phyloP scores from a whole-genome alignment of 2,329 filamentous ascomycete genomes.

The Hypoxylon rubiginosum region DNA sequence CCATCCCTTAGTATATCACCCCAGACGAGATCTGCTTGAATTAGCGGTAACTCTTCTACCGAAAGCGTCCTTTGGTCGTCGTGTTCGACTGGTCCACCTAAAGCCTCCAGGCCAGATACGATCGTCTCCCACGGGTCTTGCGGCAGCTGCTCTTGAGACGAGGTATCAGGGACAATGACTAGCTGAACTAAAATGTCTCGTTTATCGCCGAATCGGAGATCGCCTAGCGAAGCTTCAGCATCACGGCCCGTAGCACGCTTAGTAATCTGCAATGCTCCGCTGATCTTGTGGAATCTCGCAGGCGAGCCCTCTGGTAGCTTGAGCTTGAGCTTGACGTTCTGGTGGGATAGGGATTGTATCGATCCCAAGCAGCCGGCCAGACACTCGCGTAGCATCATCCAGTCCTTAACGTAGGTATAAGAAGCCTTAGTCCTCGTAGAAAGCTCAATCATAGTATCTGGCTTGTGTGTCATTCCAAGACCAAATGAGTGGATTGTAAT shows the following conservation, averaged over 20 bases:
- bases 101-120: slow-evolving; percentile 92
- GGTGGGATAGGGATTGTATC: slow-evolving; percentile 94
- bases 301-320: slow-evolving; percentile 95
- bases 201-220: slow-evolving; percentile 96
- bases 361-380: slow-evolving; percentile 92
- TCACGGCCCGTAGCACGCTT: slow-evolving; percentile 96
- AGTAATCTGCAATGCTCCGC: slow-evolving; percentile 93
- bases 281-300: slow-evolving; percentile 98
- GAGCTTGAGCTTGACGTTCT: slow-evolving; percentile 96
- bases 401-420: slow-evolving; percentile 98
- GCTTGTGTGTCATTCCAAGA: slow-evolving; percentile 95
- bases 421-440: slow-evolving; percentile 96
- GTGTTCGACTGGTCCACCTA: slow-evolving; percentile 87
- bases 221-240: slow-evolving; percentile 91
- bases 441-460: slow-evolving; percentile 98
- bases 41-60: slow-evolving; percentile 93
- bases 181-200: slow-evolving; percentile 92
- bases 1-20: slow-evolving; percentile 94
- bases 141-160: slow-evolving; percentile 84
- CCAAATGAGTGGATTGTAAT: slow-evolving; percentile 98
- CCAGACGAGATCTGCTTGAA: slow-evolving; percentile 94
- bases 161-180: slow-evolving; percentile 88
- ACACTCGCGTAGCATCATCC: slow-evolving; percentile 99
- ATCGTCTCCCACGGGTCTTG: slow-evolving; percentile 98
- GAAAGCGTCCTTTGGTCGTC: slow-evolving; percentile 87